phyloP scores from a whole-genome alignment of 2,329 filamentous ascomycete species.

The Phialophora macrospora region DNA sequence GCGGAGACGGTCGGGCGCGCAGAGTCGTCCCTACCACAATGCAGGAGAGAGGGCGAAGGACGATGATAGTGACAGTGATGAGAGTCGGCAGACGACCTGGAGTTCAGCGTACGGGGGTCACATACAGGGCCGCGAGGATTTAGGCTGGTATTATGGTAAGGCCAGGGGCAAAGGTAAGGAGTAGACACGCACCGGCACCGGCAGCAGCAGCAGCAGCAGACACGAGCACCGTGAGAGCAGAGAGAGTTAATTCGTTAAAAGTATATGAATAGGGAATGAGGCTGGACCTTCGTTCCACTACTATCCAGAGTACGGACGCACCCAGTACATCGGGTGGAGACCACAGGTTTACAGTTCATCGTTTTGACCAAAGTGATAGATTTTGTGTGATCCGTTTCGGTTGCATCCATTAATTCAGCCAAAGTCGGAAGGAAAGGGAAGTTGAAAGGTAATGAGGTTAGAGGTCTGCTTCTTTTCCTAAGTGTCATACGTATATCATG shows the following conservation, averaged over 20 bases:
- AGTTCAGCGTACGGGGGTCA: conserved; percentile 8
- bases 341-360: no score
- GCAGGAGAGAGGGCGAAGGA: background rate
- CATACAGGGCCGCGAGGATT: conserved; percentile 4
- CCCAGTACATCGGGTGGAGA: no score
- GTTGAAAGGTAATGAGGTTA: no score
- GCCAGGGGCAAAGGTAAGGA: background rate
- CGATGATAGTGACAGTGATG: background rate
- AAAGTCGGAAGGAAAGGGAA: no score
- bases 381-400: no score
- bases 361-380: no score
- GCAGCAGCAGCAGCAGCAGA: background rate
- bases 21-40: background rate
- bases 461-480: no score
- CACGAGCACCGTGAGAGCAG: background rate
- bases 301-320: no score
- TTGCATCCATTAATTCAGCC: no score
- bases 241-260: background rate
- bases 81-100: conserved; percentile 10
- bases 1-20: background rate
- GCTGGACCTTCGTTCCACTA: no score
- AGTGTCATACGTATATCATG: no score
- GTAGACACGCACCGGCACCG: background rate
- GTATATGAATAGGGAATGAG: no score
- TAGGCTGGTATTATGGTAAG: conserved; percentile 20